These are phyloP conservation scores for Melastoma malabathricum DNA, from an alignment of 345 rosid genomes.

Conservation along the genomic window DNA sequence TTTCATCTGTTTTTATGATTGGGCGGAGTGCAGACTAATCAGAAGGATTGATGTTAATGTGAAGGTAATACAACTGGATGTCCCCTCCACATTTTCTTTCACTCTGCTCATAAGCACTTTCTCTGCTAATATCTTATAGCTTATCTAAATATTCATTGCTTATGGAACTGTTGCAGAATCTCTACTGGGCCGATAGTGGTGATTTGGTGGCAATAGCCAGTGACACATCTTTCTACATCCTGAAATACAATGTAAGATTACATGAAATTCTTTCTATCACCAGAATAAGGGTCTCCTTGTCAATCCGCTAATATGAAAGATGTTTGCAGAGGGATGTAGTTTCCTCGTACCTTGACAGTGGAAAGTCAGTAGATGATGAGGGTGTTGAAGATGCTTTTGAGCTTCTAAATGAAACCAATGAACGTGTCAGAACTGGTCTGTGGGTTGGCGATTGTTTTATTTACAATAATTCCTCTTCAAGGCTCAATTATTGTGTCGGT, in stretches of 20 bases:
- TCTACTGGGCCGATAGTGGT: conserved; percentile 99
- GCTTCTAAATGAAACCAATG: conserved; percentile 94
- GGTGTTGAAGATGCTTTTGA: conserved; percentile 99
- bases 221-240: conserved; percentile 91
- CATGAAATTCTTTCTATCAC: no score
- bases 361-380: conserved; percentile 82
- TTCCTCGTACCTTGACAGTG: conserved; percentile 78
- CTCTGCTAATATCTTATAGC: background rate
- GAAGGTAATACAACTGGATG: conserved; percentile 39
- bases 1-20: conserved; percentile 97
- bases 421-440: conserved; percentile 94
- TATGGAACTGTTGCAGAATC: conserved; percentile 41
- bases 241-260: conserved; percentile 70
- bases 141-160: no score
- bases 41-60: conserved; percentile 93
- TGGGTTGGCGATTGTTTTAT: conserved; percentile 99
- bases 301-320: background rate
- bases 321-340: conserved; percentile 77
- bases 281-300: no score
- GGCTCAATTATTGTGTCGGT: conserved; percentile 98
- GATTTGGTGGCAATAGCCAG: conserved; percentile 95
- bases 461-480: conserved; percentile 94
- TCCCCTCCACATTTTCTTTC: conserved; percentile 1
- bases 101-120: background rate
- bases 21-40: conserved; percentile 99